A percentile compares a stretch with the other conserved stretches of the same genome.
Conservation (phyloP, 768 basidiomycete species). For the Rhizopogon vesiculosus region DNA sequence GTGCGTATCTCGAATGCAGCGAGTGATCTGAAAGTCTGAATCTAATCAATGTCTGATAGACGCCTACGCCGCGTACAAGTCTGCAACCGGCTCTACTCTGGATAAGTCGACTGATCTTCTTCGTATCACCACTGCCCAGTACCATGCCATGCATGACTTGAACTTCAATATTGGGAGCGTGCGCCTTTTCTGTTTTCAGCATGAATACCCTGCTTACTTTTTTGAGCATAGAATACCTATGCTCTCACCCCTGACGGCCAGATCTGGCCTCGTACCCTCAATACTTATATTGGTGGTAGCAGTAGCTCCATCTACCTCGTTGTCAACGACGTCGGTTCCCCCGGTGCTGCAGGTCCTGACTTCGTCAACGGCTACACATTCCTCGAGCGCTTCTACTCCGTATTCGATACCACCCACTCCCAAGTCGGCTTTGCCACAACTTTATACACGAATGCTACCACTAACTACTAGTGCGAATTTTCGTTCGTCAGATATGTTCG, state of each 20-base stretch:
- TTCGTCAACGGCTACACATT: constrained; percentile 52
- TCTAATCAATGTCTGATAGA: constrained; percentile 11
- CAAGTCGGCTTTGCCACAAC: constrained; percentile 29
- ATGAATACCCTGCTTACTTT: not conserved
- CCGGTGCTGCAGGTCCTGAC: constrained; percentile 43
- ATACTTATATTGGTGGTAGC: constrained; percentile 38
- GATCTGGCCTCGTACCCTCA: constrained; percentile 39
- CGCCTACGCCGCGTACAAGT: constrained; percentile 20
- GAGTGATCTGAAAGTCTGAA: not conserved
- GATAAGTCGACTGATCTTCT: constrained; percentile 16
- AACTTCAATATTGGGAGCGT: constrained; percentile 7
- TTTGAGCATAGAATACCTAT: constrained; percentile 22
- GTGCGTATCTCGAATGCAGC: constrained; percentile 11
- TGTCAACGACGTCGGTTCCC: constrained; percentile 32
- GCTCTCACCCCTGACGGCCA: constrained; percentile 39
- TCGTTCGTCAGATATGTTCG: no score
- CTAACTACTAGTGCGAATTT: constrained; percentile 15
- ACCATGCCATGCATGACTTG: constrained; percentile 1
- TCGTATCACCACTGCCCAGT: constrained; percentile 2
- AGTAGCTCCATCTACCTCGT: constrained; percentile 32
- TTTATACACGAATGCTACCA: constrained; percentile 22
- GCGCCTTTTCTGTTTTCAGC: not conserved
- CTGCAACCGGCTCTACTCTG: not conserved
- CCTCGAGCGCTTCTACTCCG: constrained; percentile 63
- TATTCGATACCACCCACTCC: constrained; percentile 55